Percentiles rank a stretch among this genome's conserved stretches.
phyloP scores from a whole-genome alignment of 2,329 filamentous ascomycete species.

The Paramyrothecium sp. region DNA sequence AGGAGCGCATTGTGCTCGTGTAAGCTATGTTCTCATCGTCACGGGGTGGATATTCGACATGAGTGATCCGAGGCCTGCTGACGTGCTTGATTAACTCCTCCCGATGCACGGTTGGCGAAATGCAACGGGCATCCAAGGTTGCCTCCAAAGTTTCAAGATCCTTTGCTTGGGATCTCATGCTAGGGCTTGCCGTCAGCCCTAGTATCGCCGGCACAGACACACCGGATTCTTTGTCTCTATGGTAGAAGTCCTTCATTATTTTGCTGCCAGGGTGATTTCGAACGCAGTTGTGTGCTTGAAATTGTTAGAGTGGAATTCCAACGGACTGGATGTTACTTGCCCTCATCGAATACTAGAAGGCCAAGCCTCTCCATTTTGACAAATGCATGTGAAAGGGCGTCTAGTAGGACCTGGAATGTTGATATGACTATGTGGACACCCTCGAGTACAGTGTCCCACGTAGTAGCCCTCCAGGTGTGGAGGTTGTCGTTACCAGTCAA shows the following conservation, averaged over 20 bases:
- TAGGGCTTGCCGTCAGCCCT: conserved; percentile 78
- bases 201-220: conserved; percentile 62
- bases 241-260: conserved; percentile 75
- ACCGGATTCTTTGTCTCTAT: conserved; percentile 38
- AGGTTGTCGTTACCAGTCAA: conserved; percentile 68
- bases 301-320: conserved; percentile 9
- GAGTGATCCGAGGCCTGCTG: conserved; percentile 59
- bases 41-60: conserved; percentile 26
- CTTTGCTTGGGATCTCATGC: conserved; percentile 56
- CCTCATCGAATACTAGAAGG: conserved; percentile 82
- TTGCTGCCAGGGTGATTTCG: conserved; percentile 61
- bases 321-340: conserved; percentile 35
- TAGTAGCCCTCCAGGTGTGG: conserved; percentile 67
- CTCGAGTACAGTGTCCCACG: conserved; percentile 66
- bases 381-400: conserved; percentile 75
- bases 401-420: conserved; percentile 71
- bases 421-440: conserved; percentile 73
- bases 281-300: conserved; percentile 70
- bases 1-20: conserved; percentile 36
- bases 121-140: conserved; percentile 68
- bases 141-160: conserved; percentile 63
- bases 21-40: not conserved
- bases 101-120: conserved; percentile 66
- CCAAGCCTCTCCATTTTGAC: conserved; percentile 62
- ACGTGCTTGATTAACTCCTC: conserved; percentile 68